Conservation (phyloP, 2,329 filamentous ascomycete genomes). For the Cladophialophora carrionii region DNA sequence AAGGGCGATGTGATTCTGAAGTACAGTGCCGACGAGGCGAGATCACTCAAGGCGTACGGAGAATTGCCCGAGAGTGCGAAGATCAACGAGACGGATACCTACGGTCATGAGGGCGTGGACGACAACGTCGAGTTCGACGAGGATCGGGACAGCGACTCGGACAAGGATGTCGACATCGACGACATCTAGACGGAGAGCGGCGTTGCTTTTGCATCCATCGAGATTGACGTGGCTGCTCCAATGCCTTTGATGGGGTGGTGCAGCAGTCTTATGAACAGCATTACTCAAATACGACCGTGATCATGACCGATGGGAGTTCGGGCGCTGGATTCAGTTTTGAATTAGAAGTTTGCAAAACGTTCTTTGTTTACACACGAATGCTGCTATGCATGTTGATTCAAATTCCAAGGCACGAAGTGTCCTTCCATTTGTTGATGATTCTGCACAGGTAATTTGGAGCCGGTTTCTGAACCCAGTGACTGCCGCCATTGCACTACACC, state of each 20-base stretch:
- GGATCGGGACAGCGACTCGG: constrained; percentile 68
- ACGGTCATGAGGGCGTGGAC: constrained; percentile 86
- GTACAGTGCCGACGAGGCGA: constrained; percentile 93
- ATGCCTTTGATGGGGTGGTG: constrained; percentile 14
- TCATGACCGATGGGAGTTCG: constrained; percentile 25
- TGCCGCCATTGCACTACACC: neutral
- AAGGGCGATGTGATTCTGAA: constrained; percentile 94
- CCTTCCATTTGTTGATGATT: neutral
- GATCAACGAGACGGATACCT: constrained; percentile 99
- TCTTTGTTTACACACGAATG: neutral
- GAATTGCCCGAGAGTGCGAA: constrained; percentile 96
- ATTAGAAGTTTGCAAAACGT: neutral
- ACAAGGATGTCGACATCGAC: constrained; percentile 80
- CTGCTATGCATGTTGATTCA: neutral
- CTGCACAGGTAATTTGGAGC: neutral
- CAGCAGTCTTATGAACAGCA: constrained; percentile 1
- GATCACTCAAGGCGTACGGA: constrained; percentile 93
- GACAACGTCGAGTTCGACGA: constrained; percentile 99
- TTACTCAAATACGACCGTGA: neutral
- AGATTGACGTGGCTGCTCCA: neutral
- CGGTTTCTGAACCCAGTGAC: neutral
- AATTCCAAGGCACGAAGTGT: neutral
- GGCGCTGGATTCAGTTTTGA: constrained; percentile 2
- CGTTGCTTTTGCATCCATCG: constrained; percentile 17
- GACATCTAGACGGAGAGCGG: constrained; percentile 69